Percentiles rank a stretch among this genome's conserved stretches.
Conservation (phyloP, 371 early-diverging fungal genomes). For the Smittium mucronatum region DNA sequence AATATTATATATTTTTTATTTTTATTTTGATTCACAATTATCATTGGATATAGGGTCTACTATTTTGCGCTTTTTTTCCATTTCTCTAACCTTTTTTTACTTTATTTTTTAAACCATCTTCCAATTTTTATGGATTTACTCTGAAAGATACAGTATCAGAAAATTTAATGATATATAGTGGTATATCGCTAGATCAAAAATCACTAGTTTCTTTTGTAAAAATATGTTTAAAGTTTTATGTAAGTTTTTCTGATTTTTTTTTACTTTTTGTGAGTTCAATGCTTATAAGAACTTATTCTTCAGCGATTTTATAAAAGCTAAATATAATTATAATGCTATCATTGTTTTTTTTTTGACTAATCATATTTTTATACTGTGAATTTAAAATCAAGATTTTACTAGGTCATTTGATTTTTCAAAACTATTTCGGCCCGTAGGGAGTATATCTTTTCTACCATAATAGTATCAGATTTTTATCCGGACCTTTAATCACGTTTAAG, state of each 20-base stretch:
- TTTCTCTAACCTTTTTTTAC: neutral
- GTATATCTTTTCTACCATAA: neutral
- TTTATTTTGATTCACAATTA: neutral
- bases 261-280: neutral
- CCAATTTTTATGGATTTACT: neutral
- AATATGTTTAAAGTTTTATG: neutral
- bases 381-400: neutral
- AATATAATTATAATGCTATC: neutral
- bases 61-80: neutral
- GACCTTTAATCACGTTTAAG: neutral
- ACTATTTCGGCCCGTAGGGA: neutral
- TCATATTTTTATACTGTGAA: neutral
- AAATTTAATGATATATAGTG: neutral
- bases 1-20: neutral
- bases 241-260: neutral
- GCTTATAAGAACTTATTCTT: neutral
- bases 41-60: neutral
- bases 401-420: neutral
- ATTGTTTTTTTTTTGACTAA: neutral
- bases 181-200: neutral
- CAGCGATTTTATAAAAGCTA: neutral
- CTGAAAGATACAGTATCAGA: neutral
- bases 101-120: neutral
- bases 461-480: neutral
- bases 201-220: neutral